These are phyloP conservation scores for Ochetophila trinervis DNA, from an alignment of 306 rosid genomes.

Conservation along the genomic window DNA sequence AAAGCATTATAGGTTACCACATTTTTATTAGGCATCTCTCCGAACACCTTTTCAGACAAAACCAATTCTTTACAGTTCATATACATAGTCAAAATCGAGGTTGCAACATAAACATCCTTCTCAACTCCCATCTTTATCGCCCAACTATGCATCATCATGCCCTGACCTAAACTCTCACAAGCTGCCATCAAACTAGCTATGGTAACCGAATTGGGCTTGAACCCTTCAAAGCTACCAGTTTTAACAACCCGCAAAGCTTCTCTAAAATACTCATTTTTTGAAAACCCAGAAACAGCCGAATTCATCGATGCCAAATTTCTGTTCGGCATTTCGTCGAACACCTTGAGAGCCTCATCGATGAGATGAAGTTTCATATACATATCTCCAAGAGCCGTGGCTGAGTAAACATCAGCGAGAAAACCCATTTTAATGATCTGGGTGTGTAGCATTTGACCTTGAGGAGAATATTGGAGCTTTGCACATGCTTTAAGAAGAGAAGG, in stretches of 20 bases:
- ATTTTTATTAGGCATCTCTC: slow-evolving; percentile 38
- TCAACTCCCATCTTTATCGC: slow-evolving; percentile 62
- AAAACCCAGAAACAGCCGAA: slow-evolving; percentile 48
- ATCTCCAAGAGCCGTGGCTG: slow-evolving; percentile 52
- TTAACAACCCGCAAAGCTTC: slow-evolving; percentile 40
- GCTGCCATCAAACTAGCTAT: slow-evolving; percentile 42
- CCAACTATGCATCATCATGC: slow-evolving; percentile 52
- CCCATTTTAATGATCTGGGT: slow-evolving; percentile 60
- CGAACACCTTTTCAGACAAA: slow-evolving; percentile 49
- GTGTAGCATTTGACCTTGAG: slow-evolving; percentile 45
- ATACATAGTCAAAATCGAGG: slow-evolving; percentile 58
- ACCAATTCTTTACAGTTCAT: slow-evolving; percentile 33
- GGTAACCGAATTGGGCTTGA: slow-evolving; percentile 55
- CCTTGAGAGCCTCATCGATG: slow-evolving; percentile 39
- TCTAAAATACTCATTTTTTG: slow-evolving; percentile 33
- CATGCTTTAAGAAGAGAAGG: slow-evolving; percentile 77
- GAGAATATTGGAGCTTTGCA: slow-evolving; percentile 35
- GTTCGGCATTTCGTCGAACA: slow-evolving; percentile 63
- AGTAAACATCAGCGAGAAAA: slow-evolving; percentile 39
- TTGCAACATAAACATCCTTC: slow-evolving; percentile 53
- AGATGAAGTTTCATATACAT: slow-evolving; percentile 29
- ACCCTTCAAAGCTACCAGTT: slow-evolving; percentile 26
- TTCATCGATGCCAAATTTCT: slow-evolving; percentile 49
- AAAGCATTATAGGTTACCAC: slow-evolving; percentile 69
- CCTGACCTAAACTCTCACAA: slow-evolving; percentile 25